Evolutionary conservation across 306 rosid genomes (phyloP).

Genomic region (Oxytropis ochrocephala): DNA sequence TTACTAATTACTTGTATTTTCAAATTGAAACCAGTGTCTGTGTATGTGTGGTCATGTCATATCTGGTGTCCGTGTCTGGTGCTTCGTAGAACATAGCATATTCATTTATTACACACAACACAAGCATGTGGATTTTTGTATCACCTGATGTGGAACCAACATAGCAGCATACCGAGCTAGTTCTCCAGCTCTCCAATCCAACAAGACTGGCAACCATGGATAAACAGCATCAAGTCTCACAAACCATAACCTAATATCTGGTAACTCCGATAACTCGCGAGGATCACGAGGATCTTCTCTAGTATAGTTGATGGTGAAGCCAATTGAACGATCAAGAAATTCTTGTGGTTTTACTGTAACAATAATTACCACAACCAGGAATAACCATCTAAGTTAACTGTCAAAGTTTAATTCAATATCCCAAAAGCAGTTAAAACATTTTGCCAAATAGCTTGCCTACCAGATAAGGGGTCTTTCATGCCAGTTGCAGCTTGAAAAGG

Average conservation of each 20-base stretch:
- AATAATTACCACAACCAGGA: neutral
- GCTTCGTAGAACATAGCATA: too few species aligned
- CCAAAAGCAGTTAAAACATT: neutral
- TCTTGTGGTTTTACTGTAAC: constrained; percentile 61
- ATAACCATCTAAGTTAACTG: constrained; percentile 10
- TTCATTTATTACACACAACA: neutral
- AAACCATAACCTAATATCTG: constrained; percentile 91
- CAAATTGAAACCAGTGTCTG: too few species aligned
- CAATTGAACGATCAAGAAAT: constrained; percentile 71
- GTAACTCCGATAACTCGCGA: constrained; percentile 71
- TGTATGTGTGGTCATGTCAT: too few species aligned
- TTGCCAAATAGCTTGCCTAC: constrained; percentile 28
- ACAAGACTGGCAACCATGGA: constrained; percentile 84
- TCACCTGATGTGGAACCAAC: constrained; percentile 97
- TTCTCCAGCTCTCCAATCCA: constrained; percentile 96
- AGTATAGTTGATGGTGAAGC: constrained; percentile 68
- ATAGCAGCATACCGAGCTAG: constrained; percentile 91
- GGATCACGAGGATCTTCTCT: constrained; percentile 72
- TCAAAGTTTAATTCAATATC: neutral
- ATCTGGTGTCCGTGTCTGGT: too few species aligned
- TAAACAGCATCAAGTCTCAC: constrained; percentile 81
- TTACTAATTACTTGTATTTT: too few species aligned
- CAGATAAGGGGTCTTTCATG: constrained; percentile 59
- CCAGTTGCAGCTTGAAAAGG: constrained; percentile 79
- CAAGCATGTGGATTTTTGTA: neutral